These are phyloP conservation scores for Barnettozyma wickerhamii DNA, from an alignment of 805 yeast genomes.

Conservation along the genomic window DNA sequence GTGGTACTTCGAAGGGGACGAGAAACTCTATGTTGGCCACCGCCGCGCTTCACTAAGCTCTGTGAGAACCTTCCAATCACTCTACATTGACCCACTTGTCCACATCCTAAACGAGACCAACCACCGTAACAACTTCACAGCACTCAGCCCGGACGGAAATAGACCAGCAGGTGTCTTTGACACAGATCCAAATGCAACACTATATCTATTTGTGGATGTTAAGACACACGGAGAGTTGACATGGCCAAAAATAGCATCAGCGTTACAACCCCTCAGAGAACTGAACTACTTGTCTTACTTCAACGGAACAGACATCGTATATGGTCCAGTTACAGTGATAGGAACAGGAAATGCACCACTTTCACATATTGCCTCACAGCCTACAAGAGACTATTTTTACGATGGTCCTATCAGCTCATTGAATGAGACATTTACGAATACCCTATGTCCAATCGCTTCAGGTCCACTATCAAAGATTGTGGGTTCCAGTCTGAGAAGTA, in stretches of 20 bases:
- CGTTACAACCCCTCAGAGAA: constrained; percentile 47
- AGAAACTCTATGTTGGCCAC: constrained; percentile 61
- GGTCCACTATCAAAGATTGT: constrained; percentile 35
- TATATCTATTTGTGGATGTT: constrained; percentile 63
- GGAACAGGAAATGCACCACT: constrained; percentile 68
- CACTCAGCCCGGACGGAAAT: constrained; percentile 1
- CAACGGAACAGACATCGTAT: constrained; percentile 30
- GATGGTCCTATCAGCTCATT: constrained; percentile 45
- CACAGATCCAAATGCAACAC: constrained; percentile 43
- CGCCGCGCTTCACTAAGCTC: constrained; percentile 43
- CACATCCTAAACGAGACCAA: constrained; percentile 48
- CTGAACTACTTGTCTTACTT: constrained; percentile 49
- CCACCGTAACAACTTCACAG: constrained; percentile 11
- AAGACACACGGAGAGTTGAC: constrained; percentile 46
- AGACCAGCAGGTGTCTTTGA: constrained; percentile 36
- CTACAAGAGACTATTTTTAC: constrained; percentile 36
- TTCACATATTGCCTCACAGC: constrained; percentile 29
- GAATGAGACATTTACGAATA: constrained; percentile 22
- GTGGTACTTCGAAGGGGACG: constrained; percentile 38
- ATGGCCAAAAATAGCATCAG: constrained; percentile 43
- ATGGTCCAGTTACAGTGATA: constrained; percentile 61
- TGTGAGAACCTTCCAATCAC: constrained; percentile 42
- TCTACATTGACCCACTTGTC: constrained; percentile 54
- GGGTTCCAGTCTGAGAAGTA: constrained; percentile 9
- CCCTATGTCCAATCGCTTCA: constrained; percentile 37